These are phyloP conservation scores for Lentinula aciculospora DNA, from an alignment of 768 basidiomycete species.

Conservation along the genomic window DNA sequence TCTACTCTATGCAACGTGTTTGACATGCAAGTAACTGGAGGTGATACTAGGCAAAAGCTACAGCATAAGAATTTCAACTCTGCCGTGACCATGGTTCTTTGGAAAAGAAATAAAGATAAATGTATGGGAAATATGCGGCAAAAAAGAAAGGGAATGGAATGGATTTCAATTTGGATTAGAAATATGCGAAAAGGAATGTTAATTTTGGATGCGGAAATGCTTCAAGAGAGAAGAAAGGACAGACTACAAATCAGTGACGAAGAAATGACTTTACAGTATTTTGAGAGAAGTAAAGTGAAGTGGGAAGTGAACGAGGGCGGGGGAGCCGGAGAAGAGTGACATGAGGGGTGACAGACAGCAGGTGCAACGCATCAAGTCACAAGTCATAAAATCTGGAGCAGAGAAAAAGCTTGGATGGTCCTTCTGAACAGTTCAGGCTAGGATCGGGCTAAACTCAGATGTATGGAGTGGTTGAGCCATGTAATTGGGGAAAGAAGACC, in stretches of 20 bases:
- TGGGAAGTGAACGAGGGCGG: not conserved
- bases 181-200: not conserved
- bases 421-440: no score
- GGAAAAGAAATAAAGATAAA: not conserved
- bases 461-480: not conserved
- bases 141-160: not conserved
- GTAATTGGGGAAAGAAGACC: not conserved
- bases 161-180: not conserved
- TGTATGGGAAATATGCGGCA: no score
- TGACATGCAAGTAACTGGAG: no score
- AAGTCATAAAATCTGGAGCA: no score
- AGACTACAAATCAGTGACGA: not conserved
- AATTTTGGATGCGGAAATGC: not conserved
- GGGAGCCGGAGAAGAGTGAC: not conserved
- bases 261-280: not conserved
- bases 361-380: no score
- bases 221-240: not conserved
- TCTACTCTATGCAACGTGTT: no score
- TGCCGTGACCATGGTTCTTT: not conserved
- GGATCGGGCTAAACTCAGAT: not conserved
- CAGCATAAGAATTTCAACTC: no score
- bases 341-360: not conserved
- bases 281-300: not conserved
- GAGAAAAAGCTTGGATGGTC: no score
- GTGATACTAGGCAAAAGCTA: no score